Evolutionary conservation across 2,329 filamentous ascomycete genomes (phyloP).

Genomic region (Claviceps fusiformis): DNA sequence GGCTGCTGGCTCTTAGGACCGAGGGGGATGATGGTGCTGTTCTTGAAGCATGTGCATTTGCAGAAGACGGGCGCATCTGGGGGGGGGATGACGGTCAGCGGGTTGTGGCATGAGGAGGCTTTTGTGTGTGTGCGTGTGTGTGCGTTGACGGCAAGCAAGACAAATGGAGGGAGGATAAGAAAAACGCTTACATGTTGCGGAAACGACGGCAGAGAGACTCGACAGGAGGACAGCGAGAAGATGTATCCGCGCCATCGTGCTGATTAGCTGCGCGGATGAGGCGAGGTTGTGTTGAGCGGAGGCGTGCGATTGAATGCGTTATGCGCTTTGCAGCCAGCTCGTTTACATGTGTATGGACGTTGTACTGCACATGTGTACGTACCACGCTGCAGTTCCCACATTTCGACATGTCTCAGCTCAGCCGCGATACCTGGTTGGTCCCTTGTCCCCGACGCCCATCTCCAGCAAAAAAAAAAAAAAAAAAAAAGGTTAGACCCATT

Average conservation of each 20-base stretch:
- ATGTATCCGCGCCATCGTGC: slow-evolving; percentile 27
- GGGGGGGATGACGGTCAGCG: slow-evolving; percentile 7
- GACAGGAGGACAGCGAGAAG: slow-evolving; percentile 23
- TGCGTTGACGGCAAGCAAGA: neutral
- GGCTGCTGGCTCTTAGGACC: slow-evolving; percentile 26
- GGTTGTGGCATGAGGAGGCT: no score
- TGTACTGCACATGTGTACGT: no score
- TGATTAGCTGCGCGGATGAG: neutral
- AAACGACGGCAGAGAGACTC: slow-evolving; percentile 20
- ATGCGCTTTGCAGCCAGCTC: neutral
- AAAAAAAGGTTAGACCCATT: neutral
- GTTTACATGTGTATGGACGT: no score
- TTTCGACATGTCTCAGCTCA: neutral
- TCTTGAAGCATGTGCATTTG: slow-evolving; percentile 58
- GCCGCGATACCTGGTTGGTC: slow-evolving; percentile 13
- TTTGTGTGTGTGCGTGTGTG: neutral
- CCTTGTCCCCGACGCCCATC: no score
- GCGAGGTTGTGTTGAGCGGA: no score
- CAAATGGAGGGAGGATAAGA: neutral
- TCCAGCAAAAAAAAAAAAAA: no score
- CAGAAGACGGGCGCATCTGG: slow-evolving; percentile 52
- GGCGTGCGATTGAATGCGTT: no score
- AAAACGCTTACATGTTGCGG: slow-evolving; percentile 30
- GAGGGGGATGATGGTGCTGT: slow-evolving; percentile 53
- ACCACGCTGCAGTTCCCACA: no score